Evolutionary conservation across 169 alveolate genomes (phyloP).

Genomic region (Cryptosporidium tyzzeri): DNA sequence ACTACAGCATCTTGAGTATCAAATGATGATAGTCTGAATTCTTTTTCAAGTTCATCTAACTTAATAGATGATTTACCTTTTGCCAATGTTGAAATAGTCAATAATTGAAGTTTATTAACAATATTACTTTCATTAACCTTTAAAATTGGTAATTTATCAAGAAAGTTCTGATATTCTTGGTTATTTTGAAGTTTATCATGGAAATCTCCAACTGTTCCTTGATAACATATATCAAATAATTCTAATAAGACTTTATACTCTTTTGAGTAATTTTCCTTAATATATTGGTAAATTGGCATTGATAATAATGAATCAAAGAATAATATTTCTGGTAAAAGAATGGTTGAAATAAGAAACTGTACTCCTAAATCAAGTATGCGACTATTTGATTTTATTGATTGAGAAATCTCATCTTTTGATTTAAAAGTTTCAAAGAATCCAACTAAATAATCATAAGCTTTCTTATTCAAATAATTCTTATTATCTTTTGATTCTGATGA

Average conservation of each 20-base stretch:
- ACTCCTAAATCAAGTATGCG: conserved; percentile 7
- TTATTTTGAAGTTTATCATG: conserved; percentile 19
- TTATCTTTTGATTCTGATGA: neutral
- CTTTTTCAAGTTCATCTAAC: conserved; percentile 49
- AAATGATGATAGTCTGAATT: conserved; percentile 55
- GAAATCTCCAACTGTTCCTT: conserved; percentile 57
- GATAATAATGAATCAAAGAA: conserved; percentile 55
- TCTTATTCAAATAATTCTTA: conserved; percentile 23
- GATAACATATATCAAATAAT: conserved; percentile 33
- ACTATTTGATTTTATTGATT: neutral
- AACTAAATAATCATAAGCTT: conserved; percentile 34
- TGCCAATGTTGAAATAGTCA: conserved; percentile 54
- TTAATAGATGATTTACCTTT: conserved; percentile 22
- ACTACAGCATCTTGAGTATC: conserved; percentile 73
- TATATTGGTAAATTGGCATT: conserved; percentile 30
- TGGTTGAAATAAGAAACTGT: conserved; percentile 37
- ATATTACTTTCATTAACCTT: conserved; percentile 29
- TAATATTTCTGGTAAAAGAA: conserved; percentile 51
- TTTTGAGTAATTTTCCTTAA: conserved; percentile 4
- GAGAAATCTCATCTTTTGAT: conserved; percentile 26
- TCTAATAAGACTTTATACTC: conserved; percentile 11
- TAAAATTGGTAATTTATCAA: conserved; percentile 4
- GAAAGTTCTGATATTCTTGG: conserved; percentile 23
- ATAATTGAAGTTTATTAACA: conserved; percentile 28
- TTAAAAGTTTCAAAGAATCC: conserved; percentile 35